phyloP scores from a whole-genome alignment of 169 alveolate species.

The Plasmodium berghei region DNA sequence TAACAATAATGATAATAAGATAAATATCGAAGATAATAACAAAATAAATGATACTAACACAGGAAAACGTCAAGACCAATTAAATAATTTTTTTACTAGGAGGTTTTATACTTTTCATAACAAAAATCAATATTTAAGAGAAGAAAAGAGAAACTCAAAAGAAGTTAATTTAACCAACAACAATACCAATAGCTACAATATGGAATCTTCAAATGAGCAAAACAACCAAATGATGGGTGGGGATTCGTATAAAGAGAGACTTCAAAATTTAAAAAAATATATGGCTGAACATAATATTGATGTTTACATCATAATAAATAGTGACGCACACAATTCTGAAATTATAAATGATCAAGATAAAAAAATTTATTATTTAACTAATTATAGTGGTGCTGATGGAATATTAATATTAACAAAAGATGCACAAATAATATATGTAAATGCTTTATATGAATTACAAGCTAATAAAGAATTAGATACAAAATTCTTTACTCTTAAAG shows the following conservation, averaged over 20 bases:
- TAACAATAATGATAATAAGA: neutral
- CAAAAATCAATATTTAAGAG: neutral
- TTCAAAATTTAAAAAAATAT: slow-evolving; percentile 17
- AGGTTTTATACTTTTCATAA: neutral
- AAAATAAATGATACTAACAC: neutral
- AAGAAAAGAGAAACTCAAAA: neutral
- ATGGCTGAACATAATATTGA: slow-evolving; percentile 62
- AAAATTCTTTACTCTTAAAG: slow-evolving; percentile 14
- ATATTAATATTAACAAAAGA: slow-evolving; percentile 57
- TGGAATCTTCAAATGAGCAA: neutral
- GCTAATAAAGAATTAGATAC: slow-evolving; percentile 60
- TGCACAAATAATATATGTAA: slow-evolving; percentile 28
- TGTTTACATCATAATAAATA: slow-evolving; percentile 65
- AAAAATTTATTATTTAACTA: slow-evolving; percentile 41
- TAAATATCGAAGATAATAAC: neutral
- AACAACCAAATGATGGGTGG: neutral
- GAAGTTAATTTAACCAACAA: neutral
- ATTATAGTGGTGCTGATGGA: slow-evolving; percentile 71
- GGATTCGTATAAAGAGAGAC: slow-evolving; percentile 1
- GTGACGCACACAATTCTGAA: slow-evolving; percentile 76
- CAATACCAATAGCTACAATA: neutral
- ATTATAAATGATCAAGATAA: slow-evolving; percentile 68
- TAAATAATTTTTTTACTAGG: no score
- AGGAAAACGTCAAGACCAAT: neutral
- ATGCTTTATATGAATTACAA: slow-evolving; percentile 73